A percentile compares a stretch with the other conserved stretches of the same genome.
Evolutionary conservation across 2,329 filamentous ascomycete genomes (phyloP).

Genomic region (Tolypocladium guangdongense): DNA sequence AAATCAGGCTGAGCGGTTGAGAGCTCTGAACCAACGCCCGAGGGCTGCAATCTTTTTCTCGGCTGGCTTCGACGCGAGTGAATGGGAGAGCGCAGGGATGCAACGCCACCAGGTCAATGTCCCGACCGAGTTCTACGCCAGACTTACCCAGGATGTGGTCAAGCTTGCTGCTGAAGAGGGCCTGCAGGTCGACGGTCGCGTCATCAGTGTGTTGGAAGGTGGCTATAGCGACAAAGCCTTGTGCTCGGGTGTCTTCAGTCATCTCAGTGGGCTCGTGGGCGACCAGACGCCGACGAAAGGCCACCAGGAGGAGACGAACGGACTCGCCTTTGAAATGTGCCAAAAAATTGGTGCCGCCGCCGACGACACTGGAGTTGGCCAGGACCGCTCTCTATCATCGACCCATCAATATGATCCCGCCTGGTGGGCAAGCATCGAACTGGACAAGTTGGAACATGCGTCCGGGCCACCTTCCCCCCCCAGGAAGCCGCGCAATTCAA

Average conservation of each 20-base stretch:
- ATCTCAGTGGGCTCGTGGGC: constrained; percentile 71
- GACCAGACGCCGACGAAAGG: constrained; percentile 30
- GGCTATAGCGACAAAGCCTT: constrained; percentile 92
- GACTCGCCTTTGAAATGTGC: constrained; percentile 49
- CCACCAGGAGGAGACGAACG: constrained; percentile 18
- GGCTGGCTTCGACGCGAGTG: constrained; percentile 92
- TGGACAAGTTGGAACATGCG: constrained; percentile 59
- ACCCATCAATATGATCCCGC: constrained; percentile 47
- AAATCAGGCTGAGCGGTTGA: constrained; percentile 57
- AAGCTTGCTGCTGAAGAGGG: constrained; percentile 70
- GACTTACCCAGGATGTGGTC: constrained; percentile 77
- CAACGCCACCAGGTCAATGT: constrained; percentile 94
- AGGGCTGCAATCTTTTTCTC: constrained; percentile 90
- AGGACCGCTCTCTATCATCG: constrained; percentile 11
- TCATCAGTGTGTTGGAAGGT: constrained; percentile 90
- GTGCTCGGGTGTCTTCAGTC: constrained; percentile 78
- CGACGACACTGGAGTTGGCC: constrained; percentile 13
- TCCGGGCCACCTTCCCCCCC: constrained; percentile 36
- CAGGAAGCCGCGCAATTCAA: constrained; percentile 43
- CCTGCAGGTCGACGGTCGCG: constrained; percentile 65
- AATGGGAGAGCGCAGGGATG: constrained; percentile 89
- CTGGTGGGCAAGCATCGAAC: constrained; percentile 59
- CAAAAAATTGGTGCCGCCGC: constrained; percentile 34
- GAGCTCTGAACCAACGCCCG: constrained; percentile 47
- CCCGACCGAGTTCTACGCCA: constrained; percentile 91